These are phyloP conservation scores for Aquanectria penicillioides DNA, from an alignment of 2,329 filamentous ascomycete species.

Conservation along the genomic window DNA sequence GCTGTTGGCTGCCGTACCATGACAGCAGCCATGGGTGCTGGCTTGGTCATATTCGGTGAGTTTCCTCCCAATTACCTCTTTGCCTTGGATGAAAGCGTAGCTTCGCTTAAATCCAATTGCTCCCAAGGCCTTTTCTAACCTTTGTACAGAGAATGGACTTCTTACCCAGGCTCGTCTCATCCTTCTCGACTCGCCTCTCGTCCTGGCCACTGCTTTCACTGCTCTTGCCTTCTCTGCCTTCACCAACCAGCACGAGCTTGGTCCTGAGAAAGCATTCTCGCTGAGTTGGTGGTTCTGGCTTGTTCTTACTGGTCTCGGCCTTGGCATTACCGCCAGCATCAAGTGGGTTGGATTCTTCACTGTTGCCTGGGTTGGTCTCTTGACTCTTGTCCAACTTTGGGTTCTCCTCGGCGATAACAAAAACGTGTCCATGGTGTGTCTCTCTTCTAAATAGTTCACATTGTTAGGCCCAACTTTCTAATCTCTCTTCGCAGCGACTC, in stretches of 20 bases:
- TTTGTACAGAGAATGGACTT: conserved; percentile 83
- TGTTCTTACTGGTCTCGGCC: conserved; percentile 81
- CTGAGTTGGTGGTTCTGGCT: conserved; percentile 99
- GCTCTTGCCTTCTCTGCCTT: conserved; percentile 92
- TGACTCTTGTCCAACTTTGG: conserved; percentile 95
- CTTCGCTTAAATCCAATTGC: not conserved
- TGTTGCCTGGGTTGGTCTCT: conserved; percentile 94
- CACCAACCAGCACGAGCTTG: conserved; percentile 95
- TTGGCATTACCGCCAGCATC: conserved; percentile 92
- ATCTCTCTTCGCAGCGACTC: conserved; percentile 62
- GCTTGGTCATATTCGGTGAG: conserved; percentile 90
- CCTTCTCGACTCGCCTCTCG: conserved; percentile 92
- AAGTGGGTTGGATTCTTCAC: conserved; percentile 99
- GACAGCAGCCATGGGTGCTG: conserved; percentile 84
- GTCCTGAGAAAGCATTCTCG: conserved; percentile 86
- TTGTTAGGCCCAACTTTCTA: conserved; percentile 15
- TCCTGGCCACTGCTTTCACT: conserved; percentile 93
- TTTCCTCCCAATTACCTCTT: not conserved
- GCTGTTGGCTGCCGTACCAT: conserved; percentile 87
- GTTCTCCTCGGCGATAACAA: conserved; percentile 89
- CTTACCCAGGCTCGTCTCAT: conserved; percentile 95
- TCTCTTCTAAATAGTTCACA: not conserved
- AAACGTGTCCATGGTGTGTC: conserved; percentile 79
- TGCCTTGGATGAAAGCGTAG: no score
- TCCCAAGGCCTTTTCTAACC: conserved; percentile 40